A percentile compares a stretch with the other conserved stretches of the same genome.
These are phyloP conservation scores for Metschnikowia aberdeeniae DNA, from an alignment of 805 yeast genomes.

Conservation along the genomic window DNA sequence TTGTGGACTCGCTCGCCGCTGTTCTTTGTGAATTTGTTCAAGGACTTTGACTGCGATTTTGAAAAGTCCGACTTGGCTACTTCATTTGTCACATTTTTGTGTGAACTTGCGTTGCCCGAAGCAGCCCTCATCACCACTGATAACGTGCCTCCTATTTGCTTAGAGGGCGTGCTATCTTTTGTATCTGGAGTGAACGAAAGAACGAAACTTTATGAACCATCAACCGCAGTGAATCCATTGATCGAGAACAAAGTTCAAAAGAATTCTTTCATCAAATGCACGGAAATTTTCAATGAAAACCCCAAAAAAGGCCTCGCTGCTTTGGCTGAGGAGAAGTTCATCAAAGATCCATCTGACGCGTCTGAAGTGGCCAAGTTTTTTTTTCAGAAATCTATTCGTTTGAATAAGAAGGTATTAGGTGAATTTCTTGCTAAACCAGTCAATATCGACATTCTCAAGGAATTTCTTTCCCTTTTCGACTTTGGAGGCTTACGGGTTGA, in stretches of 20 bases:
- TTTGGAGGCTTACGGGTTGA: slow-evolving; percentile 80
- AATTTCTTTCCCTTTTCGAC: slow-evolving; percentile 69
- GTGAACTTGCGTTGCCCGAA: slow-evolving; percentile 80
- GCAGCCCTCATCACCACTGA: slow-evolving; percentile 75
- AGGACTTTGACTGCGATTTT: slow-evolving; percentile 86
- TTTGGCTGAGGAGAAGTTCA: slow-evolving; percentile 62
- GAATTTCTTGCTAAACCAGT: slow-evolving; percentile 77
- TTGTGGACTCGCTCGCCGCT: slow-evolving; percentile 78
- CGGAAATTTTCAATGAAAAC: slow-evolving; percentile 70
- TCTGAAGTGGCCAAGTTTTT: slow-evolving; percentile 72
- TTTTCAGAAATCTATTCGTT: slow-evolving; percentile 70
- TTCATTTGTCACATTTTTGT: slow-evolving; percentile 62
- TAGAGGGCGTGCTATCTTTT: slow-evolving; percentile 78
- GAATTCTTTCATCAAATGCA: slow-evolving; percentile 71
- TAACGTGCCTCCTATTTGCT: slow-evolving; percentile 87
- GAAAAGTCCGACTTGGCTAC: slow-evolving; percentile 76
- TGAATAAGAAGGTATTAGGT: slow-evolving; percentile 86
- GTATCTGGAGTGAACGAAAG: slow-evolving; percentile 59
- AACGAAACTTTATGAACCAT: slow-evolving; percentile 25
- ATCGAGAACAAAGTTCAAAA: slow-evolving; percentile 51
- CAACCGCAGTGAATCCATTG: slow-evolving; percentile 23
- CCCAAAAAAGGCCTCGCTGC: slow-evolving; percentile 72
- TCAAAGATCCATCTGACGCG: slow-evolving; percentile 44
- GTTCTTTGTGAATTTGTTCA: slow-evolving; percentile 71
- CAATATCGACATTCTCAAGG: slow-evolving; percentile 53